A percentile compares a stretch with the other conserved stretches of the same genome.
Conservation (phyloP, 1,139 yeast genomes). For the Diutina ranongensis region DNA sequence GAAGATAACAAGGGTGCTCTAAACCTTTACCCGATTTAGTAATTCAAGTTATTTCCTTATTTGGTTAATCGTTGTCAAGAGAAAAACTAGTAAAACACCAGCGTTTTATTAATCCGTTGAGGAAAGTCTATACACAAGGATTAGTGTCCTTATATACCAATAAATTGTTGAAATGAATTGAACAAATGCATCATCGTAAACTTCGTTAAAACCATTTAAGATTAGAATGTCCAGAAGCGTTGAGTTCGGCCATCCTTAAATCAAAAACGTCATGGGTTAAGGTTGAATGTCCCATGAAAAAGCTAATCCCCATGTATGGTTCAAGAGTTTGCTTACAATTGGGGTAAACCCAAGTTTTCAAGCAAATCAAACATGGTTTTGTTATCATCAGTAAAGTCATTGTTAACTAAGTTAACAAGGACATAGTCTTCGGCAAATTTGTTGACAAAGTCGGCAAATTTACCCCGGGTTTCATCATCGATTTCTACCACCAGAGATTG, state of each 20-base stretch:
- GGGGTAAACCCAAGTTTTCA: background rate
- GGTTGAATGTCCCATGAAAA: conserved; percentile 4
- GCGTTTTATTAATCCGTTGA: conserved; percentile 5
- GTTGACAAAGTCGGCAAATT: conserved; percentile 32
- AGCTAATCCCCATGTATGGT: conserved; percentile 4
- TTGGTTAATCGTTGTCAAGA: no score
- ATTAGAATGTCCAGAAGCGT: background rate
- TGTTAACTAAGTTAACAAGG: conserved; percentile 83
- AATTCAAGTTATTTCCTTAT: background rate
- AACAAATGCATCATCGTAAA: conserved; percentile 3
- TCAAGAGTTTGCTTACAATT: background rate
- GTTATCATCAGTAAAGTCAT: conserved; percentile 53
- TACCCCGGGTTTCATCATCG: conserved; percentile 7
- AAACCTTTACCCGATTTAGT: no score
- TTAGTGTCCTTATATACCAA: conserved; percentile 2
- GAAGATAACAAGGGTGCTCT: no score
- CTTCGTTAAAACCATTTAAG: background rate
- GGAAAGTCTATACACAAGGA: conserved; percentile 6
- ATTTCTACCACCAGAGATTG: conserved; percentile 25
- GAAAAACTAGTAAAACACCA: background rate
- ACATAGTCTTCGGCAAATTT: conserved; percentile 49
- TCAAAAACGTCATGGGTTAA: background rate
- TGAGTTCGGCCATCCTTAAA: background rate
- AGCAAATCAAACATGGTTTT: conserved; percentile 33
- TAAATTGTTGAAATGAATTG: conserved; percentile 6